Evolutionary conservation across 2,329 filamentous ascomycete species (phyloP).

Genomic region (Trichoderma polysporum): DNA sequence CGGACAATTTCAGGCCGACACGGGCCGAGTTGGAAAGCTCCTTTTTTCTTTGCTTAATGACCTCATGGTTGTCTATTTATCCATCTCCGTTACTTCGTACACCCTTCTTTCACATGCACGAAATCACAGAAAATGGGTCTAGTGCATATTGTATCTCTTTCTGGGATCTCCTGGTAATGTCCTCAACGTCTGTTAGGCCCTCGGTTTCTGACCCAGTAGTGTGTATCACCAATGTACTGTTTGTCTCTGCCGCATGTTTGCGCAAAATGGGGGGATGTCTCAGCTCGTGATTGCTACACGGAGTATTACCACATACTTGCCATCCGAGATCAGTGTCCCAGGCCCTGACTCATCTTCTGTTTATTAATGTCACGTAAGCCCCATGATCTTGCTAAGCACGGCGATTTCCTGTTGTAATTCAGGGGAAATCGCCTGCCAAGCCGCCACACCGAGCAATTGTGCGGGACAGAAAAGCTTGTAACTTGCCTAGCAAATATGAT

Average conservation of each 20-base stretch:
- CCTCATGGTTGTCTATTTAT: background rate
- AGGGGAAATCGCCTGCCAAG: background rate
- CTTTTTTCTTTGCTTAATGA: background rate
- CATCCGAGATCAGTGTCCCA: background rate
- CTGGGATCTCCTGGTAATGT: background rate
- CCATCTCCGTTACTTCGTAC: background rate
- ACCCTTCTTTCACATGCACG: background rate
- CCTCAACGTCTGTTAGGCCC: background rate
- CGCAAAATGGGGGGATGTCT: background rate
- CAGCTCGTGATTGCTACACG: background rate
- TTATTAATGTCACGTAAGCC: background rate
- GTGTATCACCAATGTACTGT: background rate
- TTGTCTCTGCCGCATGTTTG: background rate
- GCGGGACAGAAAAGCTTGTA: background rate
- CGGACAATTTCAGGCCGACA: background rate
- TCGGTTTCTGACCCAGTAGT: background rate
- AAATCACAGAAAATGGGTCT: background rate
- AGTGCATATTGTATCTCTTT: background rate
- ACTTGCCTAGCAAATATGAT: background rate
- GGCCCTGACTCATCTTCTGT: background rate
- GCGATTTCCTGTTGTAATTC: background rate
- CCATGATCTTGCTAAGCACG: background rate
- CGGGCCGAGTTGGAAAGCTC: conserved; percentile 2
- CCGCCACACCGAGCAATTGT: background rate
- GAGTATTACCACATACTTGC: background rate